Base-by-base conservation (phyloP, 83 land plant species). In the Diphasiastrum complanatum region DNA sequence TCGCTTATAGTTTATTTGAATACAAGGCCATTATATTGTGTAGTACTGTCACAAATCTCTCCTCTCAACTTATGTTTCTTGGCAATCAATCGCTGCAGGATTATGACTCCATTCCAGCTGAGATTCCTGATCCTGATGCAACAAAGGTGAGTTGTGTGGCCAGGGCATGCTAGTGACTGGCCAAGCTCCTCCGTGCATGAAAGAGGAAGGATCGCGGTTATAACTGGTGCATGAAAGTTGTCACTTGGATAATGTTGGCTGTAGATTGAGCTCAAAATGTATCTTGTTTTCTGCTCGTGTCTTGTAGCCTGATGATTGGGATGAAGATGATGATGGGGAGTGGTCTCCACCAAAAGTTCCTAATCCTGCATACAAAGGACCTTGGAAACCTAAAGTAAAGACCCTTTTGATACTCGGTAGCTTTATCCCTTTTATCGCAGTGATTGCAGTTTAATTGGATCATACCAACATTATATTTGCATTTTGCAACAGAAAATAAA, bases 291-390 rank as follows among this genome's bases (percentile, higher is more conserved):
- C 45, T 41, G 45, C 37, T 45, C 41, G 38, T 12, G 20, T 62
- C 26, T 11, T 46, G 16, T 50, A 87, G 93, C 93, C 93, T 69
- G 85, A 66, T 52, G 53, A 71, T 32, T 78, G 79, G 82, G 73
- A 72, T 61, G 77, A 78, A 30, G 74, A 74, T 45, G 79, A 82
- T 31, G 71, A 75, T 67, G 76, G 80, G 53, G 77, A 72, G 31
- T 77, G 80, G 80, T 67, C 59, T 5, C 50, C 77, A 27, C 77
- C 80, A 23, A 72, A 72, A 3, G 72, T 72, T 60, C 77, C 96
- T 24, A 92, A 92, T 66, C 97, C 96, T 25, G 96, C 88, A 48
- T 88, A 83, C 81, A 85, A 92, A 51, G 97, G 97, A 10, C 95
- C 96, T 57, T 92, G 97, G 97, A 76, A 67, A 66, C 77, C 82